These are phyloP conservation scores for Sicyos edulis DNA, from an alignment of 306 rosid species.

Conservation along the genomic window DNA sequence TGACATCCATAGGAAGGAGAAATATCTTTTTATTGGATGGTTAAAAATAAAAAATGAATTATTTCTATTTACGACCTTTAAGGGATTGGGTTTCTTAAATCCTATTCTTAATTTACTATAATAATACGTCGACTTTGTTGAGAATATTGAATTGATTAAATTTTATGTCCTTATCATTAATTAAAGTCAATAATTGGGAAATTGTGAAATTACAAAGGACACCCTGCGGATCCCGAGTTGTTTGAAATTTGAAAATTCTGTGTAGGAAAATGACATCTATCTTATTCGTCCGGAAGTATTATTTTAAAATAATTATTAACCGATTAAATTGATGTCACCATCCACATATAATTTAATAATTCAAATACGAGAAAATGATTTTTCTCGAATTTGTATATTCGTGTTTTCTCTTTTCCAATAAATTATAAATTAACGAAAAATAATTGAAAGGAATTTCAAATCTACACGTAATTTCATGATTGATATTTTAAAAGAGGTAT, in stretches of 20 bases:
- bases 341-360: background rate
- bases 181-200: no score
- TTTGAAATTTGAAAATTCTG: constrained; percentile 12
- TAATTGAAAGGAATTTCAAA: background rate
- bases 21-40: no score
- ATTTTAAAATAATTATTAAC: background rate
- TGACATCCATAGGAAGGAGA: no score
- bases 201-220: background rate
- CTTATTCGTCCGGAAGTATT: background rate
- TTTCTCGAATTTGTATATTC: background rate
- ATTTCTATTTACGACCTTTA: no score
- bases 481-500: background rate
- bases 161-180: background rate
- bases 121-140: background rate
- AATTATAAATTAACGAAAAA: background rate
- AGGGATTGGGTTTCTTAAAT: no score
- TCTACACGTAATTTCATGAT: background rate
- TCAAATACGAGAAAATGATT: background rate
- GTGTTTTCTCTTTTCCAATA: background rate
- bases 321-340: background rate
- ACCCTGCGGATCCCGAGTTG: constrained; percentile 15
- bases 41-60: no score
- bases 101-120: background rate
- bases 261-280: constrained; percentile 10
- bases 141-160: background rate